Base-by-base conservation (phyloP, 768 basidiomycete species). In the Naematelia encephala region DNA sequence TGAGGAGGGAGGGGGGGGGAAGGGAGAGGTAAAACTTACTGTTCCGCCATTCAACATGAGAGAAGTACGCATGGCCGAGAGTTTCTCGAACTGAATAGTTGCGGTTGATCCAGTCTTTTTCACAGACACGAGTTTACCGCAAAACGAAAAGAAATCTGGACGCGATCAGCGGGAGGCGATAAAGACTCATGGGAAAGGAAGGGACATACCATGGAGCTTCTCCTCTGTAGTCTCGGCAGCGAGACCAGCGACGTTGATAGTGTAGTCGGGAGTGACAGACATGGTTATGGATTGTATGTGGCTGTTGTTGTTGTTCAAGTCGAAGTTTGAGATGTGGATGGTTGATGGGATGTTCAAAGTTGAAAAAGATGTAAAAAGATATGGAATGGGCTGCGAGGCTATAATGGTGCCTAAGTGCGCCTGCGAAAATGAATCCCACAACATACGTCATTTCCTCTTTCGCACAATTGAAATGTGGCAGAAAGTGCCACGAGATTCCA, bases 71-170 rank as follows among this genome's bases (percentile, higher is more conserved):
- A 60, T 67, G 2, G 67, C 63, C 22, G 64, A 63, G 54, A 77
- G 73, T 75, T 93, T 96, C 76, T 89, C 87, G 70, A 96, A 98
- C 51, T 84, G 78, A 65, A 98, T 84, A 26, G 81, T 81, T n/a
- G 92, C 93, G 13, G 62, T 57, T 48, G 47, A 62, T 12, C 66
- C 75, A 12, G 72, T 74, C 51, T 77, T 79, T 13, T 75, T 77
- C 51, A 79, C 77, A 29, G 63, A 66, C 19, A 71, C 67, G 48
- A 84, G 80, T 86, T 84, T 87, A 80, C 92, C 92, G 73, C 91
- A 96, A 79, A 94, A 96, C 2, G 70, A 72, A 68, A 75, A 75
- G 63, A 75, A 77, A 60, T 91, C 86, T 39, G 34, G 34, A 8
- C 34, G 16, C 34, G 8, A 39, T 39, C 34, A 47, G 46, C 23